Evolutionary conservation across 441 rosid genomes (phyloP), one percentile per base, ranked within the genome.

Genomic region (Populus hybrid): DNA sequence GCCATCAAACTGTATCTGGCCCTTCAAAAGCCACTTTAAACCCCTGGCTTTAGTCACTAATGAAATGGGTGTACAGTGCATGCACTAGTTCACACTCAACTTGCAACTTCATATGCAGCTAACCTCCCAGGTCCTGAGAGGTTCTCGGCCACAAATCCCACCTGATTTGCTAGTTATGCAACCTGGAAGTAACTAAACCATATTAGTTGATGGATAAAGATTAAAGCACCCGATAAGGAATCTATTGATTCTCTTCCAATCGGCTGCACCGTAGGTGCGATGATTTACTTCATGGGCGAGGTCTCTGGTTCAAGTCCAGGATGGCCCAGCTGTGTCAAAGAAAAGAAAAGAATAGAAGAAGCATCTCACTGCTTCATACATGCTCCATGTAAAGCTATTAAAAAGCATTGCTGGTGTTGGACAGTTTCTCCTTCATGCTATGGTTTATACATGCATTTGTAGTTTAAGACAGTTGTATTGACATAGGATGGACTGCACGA

Each of bases 231-330:
- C 4, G 12, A 59, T 63, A 77, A 71, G 14, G 8, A 77, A 77
- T 61, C 32, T 73, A 66, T 75, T 75, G 61, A 64, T 75, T 42
- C 67, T 2, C 63, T 76, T 10, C 40, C 2, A 63, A 42, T 64
- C 74, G 28, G 32, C 63, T 72, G 21, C 46, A 71, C 30, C 0
- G 1, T 65, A 64, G 76, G 34, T 50, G 68, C 3, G 10, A 26
- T n/a, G 70, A 80, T 76, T 80, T 70, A 66, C 46, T 71, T 80
- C 40, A 76, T 10, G 1, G 2, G 26, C 26, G 26, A 26, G 26
- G 26, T 26, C 26, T 26, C 0, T 26, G 26, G 26, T 26, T 26
- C 26, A 26, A 26, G 26, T 26, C 26, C 26, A 26, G 26, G 26
- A 26, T 26, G 26, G 26, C 26, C 26, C 26, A 26, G 26, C 26